Conservation (phyloP, 768 basidiomycete genomes). For the Pholiota molesta region DNA sequence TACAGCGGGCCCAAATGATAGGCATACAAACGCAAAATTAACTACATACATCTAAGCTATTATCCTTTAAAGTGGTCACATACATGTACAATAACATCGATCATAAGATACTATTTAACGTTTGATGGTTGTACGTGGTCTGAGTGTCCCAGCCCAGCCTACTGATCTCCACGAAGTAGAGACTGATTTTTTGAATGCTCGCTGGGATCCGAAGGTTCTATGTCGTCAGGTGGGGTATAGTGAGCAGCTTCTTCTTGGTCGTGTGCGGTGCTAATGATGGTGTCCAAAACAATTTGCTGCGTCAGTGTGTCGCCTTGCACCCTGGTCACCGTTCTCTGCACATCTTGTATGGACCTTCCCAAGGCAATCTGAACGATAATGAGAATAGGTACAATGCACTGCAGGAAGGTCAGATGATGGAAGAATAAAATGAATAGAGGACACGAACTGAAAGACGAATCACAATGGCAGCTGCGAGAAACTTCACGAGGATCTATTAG, state of each 20-base stretch:
- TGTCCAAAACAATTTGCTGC: conserved; percentile 2
- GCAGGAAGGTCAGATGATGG: background rate
- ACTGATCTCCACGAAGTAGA: background rate
- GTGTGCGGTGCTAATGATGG: background rate
- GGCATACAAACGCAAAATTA: no score
- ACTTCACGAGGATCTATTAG: background rate
- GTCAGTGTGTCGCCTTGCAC: background rate
- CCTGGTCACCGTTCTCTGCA: background rate
- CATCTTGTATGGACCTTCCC: background rate
- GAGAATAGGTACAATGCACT: conserved; percentile 1
- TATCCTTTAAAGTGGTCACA: background rate
- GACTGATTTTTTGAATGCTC: background rate
- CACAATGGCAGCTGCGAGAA: background rate
- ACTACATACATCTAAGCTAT: background rate
- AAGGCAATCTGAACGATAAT: conserved; percentile 5
- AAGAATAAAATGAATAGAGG: background rate
- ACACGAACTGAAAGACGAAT: background rate
- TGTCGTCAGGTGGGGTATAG: background rate
- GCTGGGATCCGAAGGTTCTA: background rate
- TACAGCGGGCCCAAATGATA: no score
- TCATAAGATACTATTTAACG: background rate
- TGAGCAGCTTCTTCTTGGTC: background rate
- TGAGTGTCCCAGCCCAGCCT: background rate
- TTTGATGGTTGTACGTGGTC: background rate
- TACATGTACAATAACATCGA: background rate